Conservation (phyloP, 768 basidiomycete species). For the Kwoniella dejecticola region DNA sequence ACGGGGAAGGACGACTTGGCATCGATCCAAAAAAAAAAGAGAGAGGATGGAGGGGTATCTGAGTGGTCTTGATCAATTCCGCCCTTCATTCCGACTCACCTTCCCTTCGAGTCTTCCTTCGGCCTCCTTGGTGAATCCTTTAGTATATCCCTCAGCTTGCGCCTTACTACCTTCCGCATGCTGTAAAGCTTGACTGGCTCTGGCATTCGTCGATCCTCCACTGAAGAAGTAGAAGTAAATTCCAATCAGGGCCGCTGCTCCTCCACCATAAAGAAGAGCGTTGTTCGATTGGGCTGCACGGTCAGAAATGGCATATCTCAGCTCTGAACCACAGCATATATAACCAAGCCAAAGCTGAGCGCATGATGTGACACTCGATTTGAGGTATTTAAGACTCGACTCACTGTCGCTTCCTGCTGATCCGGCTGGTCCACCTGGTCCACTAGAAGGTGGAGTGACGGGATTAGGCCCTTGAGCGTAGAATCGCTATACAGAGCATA, state of each 20-base stretch:
- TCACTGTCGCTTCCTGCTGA: background rate
- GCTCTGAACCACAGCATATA: too few species aligned
- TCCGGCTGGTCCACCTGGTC: constrained; percentile 7
- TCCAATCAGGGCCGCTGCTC: constrained; percentile 30
- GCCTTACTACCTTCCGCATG: constrained; percentile 1
- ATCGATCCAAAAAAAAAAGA: too few species aligned
- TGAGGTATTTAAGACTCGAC: too few species aligned
- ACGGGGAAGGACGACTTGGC: too few species aligned
- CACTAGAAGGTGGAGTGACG: constrained; percentile 2
- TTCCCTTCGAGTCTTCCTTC: constrained; percentile 22
- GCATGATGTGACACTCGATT: too few species aligned
- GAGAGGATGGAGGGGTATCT: too few species aligned
- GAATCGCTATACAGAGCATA: background rate
- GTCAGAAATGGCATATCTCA: too few species aligned
- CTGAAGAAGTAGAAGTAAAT: constrained; percentile 38
- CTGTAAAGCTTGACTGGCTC: constrained; percentile 19
- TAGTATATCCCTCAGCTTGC: constrained; percentile 25
- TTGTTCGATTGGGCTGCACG: constrained; percentile 16
- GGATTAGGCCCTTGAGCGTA: constrained; percentile 9
- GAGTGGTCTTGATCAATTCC: too few species aligned
- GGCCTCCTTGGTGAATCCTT: constrained; percentile 13
- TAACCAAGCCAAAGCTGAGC: too few species aligned
- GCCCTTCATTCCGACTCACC: too few species aligned
- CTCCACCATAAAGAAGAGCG: constrained; percentile 33
- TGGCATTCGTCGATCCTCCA: constrained; percentile 5